Evolutionary conservation across 495 filamentous ascomycete species (phyloP), one percentile per base, ranked within the genome.

Genomic region (Aspergillus baeticus): DNA sequence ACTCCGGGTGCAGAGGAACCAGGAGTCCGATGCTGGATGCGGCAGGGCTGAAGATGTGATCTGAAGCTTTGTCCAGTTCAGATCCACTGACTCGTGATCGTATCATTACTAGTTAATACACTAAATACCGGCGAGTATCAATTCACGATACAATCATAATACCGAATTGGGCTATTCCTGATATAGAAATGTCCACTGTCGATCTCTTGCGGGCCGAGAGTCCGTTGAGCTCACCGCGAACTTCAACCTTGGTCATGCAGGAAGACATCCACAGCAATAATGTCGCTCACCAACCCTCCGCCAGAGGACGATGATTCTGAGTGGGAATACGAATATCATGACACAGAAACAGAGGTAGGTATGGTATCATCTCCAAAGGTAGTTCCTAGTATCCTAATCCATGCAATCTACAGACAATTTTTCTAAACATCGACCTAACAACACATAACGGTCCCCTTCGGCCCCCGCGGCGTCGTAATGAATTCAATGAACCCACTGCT

Each of bases 271-370:
- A 5, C 22, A 14, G 43, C 49, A 22, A 38, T 51, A 41, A 55
- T 55, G 46, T 53, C 54, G 23, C 54, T 64, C 21, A 44, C 51
- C 10, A 54, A 60, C 15, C 54, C 36, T 39, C 29, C 29, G 20
- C 45, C 38, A 7, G 41, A 50, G 36, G 63, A 64, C 20, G 14
- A 52, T 0, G 63, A 64, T 15, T 55, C 75, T 11, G 84, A 84
- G 20, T 86, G 78, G 71, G 84, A 87, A 61, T 87, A 86, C 51
- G 84, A 86, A 58, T 86, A 86, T 60, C 66, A 84, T 62, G 71
- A 77, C 5, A 66, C 68, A 1, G 83, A 84, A 49, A 85, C 79
- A 2, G 84, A 86, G 73, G 81, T 83, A 51, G 58, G 33, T 46
- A 22, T 49, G 31, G 14, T 42, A n/a, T n/a, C n/a, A n/a, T n/a